Base-by-base conservation (phyloP, 1,139 yeast genomes). In the Meyerozyma sp. region DNA sequence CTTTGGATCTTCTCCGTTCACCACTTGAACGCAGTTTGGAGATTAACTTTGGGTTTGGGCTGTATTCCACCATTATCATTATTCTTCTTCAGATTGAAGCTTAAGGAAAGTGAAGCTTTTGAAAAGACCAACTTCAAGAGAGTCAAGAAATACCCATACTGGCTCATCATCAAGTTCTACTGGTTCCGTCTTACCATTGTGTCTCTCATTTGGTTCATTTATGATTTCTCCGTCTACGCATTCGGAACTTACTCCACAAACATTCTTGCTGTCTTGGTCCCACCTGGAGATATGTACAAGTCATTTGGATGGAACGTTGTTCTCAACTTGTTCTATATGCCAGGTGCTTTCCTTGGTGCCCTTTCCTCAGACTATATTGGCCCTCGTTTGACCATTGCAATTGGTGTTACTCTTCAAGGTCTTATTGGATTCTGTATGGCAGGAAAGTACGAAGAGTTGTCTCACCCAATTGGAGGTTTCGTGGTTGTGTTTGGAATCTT, bases 221-320 rank as follows among this genome's bases (percentile, higher is more conserved):
- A 91, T 61, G 95, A 91, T 66, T 89, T 91, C 65, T 81, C 91
- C 26, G 79, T 83, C 10, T 91, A 90, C 63, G 86, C 96, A 0
- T 90, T 89, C 61, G 93, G 95, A 54, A 79, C 87, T 55, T 90
- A 84, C 65, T 84, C 95, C 10, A 68, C 90, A 18, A 73, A 75
- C 49, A 86, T 90, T 50, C 68, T 88, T 51, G 69, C 73, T 30
- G 62, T 67, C 38, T 68, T 88, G 46, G 78, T 86, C 47, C 81
- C 86, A 26, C 81, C 73, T 42, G 76, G 75, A 38, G 79, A 82
- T 53, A 64, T 88, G 49, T 83, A 84, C 65, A 77, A 82, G 61
- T 77, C 85, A 21, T 88, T 89, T 67, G 97, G 97, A 42, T 91
- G 97, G 97, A 87, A 85, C 62, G 86, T 87, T 48, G 93, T 91